Percentiles rank a stretch among this genome's conserved stretches.
phyloP scores from a whole-genome alignment of 2,329 filamentous ascomycete species.

The Mariannaea elegans region DNA sequence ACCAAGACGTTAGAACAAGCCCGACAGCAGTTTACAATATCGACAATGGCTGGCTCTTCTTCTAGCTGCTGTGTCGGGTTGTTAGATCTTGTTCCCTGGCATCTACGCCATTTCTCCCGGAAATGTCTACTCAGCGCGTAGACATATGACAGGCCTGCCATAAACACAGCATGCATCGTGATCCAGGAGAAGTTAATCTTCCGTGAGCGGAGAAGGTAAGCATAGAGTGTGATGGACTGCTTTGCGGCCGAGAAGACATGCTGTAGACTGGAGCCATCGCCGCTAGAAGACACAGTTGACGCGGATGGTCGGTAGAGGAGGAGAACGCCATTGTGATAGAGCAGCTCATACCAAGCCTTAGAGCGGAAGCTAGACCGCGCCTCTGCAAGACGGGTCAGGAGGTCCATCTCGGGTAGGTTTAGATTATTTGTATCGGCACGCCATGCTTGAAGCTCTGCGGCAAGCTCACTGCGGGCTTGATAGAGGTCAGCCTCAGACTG shows the following conservation, averaged over 20 bases:
- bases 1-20: conserved; percentile 56
- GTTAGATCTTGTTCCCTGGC: conserved; percentile 1
- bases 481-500: conserved; percentile 26
- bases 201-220: conserved; percentile 52
- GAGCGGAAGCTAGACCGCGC: conserved; percentile 51
- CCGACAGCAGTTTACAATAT: conserved; percentile 53
- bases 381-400: conserved; percentile 34
- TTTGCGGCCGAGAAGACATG: conserved; percentile 51
- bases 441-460: conserved; percentile 45
- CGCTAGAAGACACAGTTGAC: conserved; percentile 39
- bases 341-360: conserved; percentile 49
- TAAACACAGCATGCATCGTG: conserved; percentile 58
- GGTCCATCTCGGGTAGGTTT: neutral
- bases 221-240: conserved; percentile 53
- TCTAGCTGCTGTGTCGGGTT: conserved; percentile 29
- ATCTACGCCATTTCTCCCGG: conserved; percentile 33
- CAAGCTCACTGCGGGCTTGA: conserved; percentile 31
- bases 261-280: conserved; percentile 41
- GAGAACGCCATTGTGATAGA: conserved; percentile 27
- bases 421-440: conserved; percentile 39
- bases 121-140: conserved; percentile 53
- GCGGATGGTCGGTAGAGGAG: conserved; percentile 51
- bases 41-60: conserved; percentile 48
- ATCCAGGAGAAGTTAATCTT: conserved; percentile 60
- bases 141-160: conserved; percentile 55